Conservation (phyloP, 1,284 basidiomycete species). For the Moesziomyces sp. region DNA sequence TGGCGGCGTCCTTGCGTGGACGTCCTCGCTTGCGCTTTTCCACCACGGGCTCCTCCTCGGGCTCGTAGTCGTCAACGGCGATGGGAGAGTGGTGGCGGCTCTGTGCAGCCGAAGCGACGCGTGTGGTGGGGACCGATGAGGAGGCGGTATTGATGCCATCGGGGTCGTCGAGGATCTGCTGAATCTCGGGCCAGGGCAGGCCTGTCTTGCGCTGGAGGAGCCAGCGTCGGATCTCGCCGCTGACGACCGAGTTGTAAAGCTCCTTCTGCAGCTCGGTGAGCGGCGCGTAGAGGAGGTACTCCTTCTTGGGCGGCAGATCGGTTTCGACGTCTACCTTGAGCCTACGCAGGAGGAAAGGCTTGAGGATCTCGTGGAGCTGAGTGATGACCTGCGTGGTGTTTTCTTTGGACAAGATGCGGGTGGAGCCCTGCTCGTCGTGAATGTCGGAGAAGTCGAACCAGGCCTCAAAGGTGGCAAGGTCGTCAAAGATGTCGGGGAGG, state of each 20-base stretch:
- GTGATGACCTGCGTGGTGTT: conserved; percentile 72
- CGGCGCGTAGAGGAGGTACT: conserved; percentile 86
- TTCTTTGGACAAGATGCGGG: conserved; percentile 70
- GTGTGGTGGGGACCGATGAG: conserved; percentile 24
- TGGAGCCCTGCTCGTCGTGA: conserved; percentile 38
- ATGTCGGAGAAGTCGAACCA: conserved; percentile 71
- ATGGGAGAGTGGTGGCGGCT: conserved; percentile 30
- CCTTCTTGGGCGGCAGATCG: conserved; percentile 64
- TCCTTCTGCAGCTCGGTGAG: conserved; percentile 83
- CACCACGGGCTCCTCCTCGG: background rate
- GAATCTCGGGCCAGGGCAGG: conserved; percentile 46
- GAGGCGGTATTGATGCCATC: conserved; percentile 41
- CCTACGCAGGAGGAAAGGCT: conserved; percentile 63
- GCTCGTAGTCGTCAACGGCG: conserved; percentile 1
- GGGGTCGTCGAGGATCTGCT: conserved; percentile 47
- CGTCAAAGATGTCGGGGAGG: conserved; percentile 78
- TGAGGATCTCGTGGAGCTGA: conserved; percentile 64
- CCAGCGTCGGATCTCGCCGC: conserved; percentile 54
- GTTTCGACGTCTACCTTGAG: conserved; percentile 63
- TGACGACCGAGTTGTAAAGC: conserved; percentile 77
- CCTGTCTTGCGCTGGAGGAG: conserved; percentile 61
- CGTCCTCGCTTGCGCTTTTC: conserved; percentile 15
- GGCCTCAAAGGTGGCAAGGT: conserved; percentile 88
- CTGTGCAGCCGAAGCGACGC: conserved; percentile 21
- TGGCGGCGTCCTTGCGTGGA: conserved; percentile 12